Evolutionary conservation across 768 basidiomycete genomes (phyloP), one percentile per base, ranked within the genome.

Genomic region (Termitomyces sp.): DNA sequence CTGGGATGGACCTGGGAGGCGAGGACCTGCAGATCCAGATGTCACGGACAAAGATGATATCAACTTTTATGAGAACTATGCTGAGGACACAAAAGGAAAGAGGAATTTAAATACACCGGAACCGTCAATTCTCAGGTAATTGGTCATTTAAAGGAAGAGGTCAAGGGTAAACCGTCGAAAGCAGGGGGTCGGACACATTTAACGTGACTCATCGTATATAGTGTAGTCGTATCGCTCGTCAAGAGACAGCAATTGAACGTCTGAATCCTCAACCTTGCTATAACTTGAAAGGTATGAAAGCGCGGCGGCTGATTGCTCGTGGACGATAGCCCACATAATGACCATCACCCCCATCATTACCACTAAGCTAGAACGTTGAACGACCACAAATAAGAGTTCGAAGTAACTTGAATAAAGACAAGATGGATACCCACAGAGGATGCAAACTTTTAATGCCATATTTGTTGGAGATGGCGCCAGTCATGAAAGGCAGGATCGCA

Each of bases 31-130:
- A 35, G 72, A 71, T 24, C 72, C 67, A 13, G 71, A 69, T 3
- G 62, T 69, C 12, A 62, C 68, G 36, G 64, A 63, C 10, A 69
- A 70, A 66, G 87, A 90, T 63, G 85, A 80, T 65, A 83, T 80
- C 59, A 92, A 92, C 66, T 93, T 93, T 68, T 93, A 93, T 63
- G 91, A 93, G 78, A 92, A 92, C 66, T 92, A 90, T 67, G 90
- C 90, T 14, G 87, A 88, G 69, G 85, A 85, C 64, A 87, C 84
- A 52, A 82, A 78, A 63, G 84, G 83, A 16, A 86, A 85, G 72
- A 76, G 81, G 61, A 77, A 73, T 59, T 61, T 71, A 8, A 42
- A 59, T 33, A 62, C 58, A 20, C 61, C 61, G n/a, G 58, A 62
- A 14, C 60, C 59, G 2, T 58, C 58, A 14, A 49, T 56, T 14